Percentiles rank a stretch among this genome's conserved stretches.
phyloP scores from a whole-genome alignment of 2,329 filamentous ascomycete genomes.

The Calonectria fujianensis region DNA sequence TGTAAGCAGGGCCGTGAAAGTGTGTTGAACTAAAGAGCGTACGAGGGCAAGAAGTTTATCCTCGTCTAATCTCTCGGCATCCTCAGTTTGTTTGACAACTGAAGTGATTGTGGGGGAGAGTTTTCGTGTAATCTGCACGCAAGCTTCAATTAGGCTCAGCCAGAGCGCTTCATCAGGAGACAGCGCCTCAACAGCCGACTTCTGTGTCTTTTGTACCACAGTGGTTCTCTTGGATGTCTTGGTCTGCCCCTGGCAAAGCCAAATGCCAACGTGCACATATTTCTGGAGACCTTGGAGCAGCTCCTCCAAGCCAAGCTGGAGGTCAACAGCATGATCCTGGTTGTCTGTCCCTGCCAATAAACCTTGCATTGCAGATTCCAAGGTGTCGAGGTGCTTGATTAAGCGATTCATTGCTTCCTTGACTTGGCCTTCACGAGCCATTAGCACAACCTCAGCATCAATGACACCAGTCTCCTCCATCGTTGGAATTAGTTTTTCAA shows the following conservation, averaged over 20 bases:
- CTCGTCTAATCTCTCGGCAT: slow-evolving; percentile 66
- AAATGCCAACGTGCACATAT: slow-evolving; percentile 94
- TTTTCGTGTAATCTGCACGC: slow-evolving; percentile 78
- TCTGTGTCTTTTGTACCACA: slow-evolving; percentile 71
- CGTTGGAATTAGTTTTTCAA: slow-evolving; percentile 87
- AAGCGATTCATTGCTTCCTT: slow-evolving; percentile 89
- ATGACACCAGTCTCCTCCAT: slow-evolving; percentile 94
- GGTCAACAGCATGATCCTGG: slow-evolving; percentile 68
- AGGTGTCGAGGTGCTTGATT: slow-evolving; percentile 84
- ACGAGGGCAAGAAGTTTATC: slow-evolving; percentile 80
- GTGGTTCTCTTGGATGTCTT: slow-evolving; percentile 72
- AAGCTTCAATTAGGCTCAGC: slow-evolving; percentile 76
- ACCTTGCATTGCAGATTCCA: slow-evolving; percentile 86
- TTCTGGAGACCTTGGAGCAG: slow-evolving; percentile 88
- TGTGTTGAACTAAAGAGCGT: slow-evolving; percentile 88
- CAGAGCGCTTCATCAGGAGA: slow-evolving; percentile 74
- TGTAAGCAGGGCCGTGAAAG: slow-evolving; percentile 89
- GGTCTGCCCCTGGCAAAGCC: slow-evolving; percentile 93
- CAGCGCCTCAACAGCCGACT: slow-evolving; percentile 65
- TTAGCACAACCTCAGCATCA: slow-evolving; percentile 92
- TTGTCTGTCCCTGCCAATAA: slow-evolving; percentile 79
- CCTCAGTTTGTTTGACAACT: slow-evolving; percentile 53
- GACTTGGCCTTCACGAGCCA: slow-evolving; percentile 91
- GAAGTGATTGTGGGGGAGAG: slow-evolving; percentile 74
- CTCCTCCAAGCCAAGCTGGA: slow-evolving; percentile 81